A percentile compares a stretch with the other conserved stretches of the same genome.
Evolutionary conservation across 1,284 basidiomycete genomes (phyloP).

Genomic region (Phellinidium pouzarii): DNA sequence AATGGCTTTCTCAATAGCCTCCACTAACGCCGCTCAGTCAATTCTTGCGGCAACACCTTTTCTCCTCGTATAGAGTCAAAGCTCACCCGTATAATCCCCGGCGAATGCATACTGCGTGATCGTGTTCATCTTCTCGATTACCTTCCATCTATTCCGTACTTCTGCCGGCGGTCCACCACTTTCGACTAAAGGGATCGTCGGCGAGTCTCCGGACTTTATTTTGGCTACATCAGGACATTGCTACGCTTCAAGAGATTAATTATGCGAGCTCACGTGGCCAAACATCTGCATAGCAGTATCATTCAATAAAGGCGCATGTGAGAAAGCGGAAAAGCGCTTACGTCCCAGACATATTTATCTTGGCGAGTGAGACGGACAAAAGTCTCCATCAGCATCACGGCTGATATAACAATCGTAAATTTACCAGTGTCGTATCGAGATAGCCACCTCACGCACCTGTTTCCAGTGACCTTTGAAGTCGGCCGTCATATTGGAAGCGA

Average conservation of each 20-base stretch:
- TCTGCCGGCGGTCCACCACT: slow-evolving; percentile 41
- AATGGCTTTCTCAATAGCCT: slow-evolving; percentile 56
- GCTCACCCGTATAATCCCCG: slow-evolving; percentile 54
- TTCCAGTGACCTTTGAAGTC: slow-evolving; percentile 54
- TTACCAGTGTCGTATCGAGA: not conserved
- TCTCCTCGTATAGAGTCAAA: not conserved
- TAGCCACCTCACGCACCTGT: slow-evolving; percentile 38
- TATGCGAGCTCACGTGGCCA: slow-evolving; percentile 44
- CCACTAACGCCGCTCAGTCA: slow-evolving; percentile 34
- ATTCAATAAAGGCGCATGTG: not conserved
- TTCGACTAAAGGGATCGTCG: slow-evolving; percentile 47
- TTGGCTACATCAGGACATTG: not conserved
- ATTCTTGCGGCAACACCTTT: not conserved
- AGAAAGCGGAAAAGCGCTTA: slow-evolving; percentile 30
- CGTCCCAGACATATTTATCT: slow-evolving; percentile 69
- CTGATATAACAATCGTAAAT: slow-evolving; percentile 28
- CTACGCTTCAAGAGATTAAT: not conserved
- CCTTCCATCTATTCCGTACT: slow-evolving; percentile 53
- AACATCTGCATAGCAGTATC: slow-evolving; percentile 38
- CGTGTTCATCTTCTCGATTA: slow-evolving; percentile 61
- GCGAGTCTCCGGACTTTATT: slow-evolving; percentile 53
- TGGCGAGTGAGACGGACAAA: slow-evolving; percentile 54
- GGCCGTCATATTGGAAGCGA: slow-evolving; percentile 64
- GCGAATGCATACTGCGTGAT: slow-evolving; percentile 61
- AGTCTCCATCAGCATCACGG: slow-evolving; percentile 66